Base-by-base conservation (phyloP, 2,329 filamentous ascomycete genomes). In the Hymenoscyphus linearis region DNA sequence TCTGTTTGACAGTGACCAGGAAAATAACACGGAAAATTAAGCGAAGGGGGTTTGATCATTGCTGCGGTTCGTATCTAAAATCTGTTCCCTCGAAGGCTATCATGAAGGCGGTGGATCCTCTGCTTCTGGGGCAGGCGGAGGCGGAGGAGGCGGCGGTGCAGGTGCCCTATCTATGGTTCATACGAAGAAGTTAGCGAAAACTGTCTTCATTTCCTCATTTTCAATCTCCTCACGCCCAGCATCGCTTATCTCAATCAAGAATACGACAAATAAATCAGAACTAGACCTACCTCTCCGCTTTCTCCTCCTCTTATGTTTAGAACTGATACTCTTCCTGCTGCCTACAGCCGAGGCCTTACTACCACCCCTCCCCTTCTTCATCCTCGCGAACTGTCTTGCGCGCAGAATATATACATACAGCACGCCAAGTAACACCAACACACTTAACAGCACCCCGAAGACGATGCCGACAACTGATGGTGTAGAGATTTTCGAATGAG, bases 381-480 rank as follows among this genome's bases (percentile, higher is more conserved):
- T 50, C 7, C 44, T 25, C 25, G 44, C 44, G 12, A 50, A 50
- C 13, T 50, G 60, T 34, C 62, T 58, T 35, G 61, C 52, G 27
- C 66, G 37, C 6, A 68, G 55, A 7, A 60, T 52, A 56, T 66
- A 68, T 9, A 68, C 61, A 55, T 68, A 68, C 18, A 57, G 55
- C 14, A 66, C 64, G 2, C 60, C 65, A 27, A 60, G 14, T 18
- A 68, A 59, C 2, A 62, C 22, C 16, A 57, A 18, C n/a, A 64
- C 54, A 2, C 60, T 59, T 2, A 59, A 53, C 13, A 58, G 18
- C 12, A 65, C 56, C 16, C 65, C 66, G 3, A 68, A 55, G 4
- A 67, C 58, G 14, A 68, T 68, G 1, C 66, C 66, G 4, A 64
- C 62, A 35, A 66, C 64, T 1, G 59, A 50, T 9, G 59, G 50